phyloP scores from a whole-genome alignment of 1,139 yeast genomes.

The Geotrichum australiense region DNA sequence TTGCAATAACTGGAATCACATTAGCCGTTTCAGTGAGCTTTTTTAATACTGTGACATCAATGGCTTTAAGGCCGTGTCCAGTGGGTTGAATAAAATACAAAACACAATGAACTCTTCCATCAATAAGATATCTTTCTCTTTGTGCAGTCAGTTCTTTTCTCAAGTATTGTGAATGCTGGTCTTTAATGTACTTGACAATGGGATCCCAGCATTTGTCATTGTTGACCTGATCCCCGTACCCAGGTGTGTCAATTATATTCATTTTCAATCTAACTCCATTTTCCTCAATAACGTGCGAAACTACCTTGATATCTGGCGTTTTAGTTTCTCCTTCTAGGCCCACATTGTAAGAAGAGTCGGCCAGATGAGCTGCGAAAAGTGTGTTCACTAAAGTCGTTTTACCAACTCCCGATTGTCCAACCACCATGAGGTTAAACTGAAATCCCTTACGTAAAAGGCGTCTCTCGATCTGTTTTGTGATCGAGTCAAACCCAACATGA shows the following conservation, averaged over 20 bases:
- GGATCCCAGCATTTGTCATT: constrained; percentile 97
- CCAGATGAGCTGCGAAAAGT: constrained; percentile 74
- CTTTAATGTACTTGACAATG: constrained; percentile 87
- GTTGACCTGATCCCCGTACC: constrained; percentile 94
- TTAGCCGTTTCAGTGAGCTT: constrained; percentile 86
- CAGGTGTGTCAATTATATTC: constrained; percentile 93
- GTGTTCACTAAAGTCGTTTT: constrained; percentile 89
- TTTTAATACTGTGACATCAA: constrained; percentile 78
- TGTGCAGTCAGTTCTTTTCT: constrained; percentile 95
- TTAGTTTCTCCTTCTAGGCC: constrained; percentile 70
- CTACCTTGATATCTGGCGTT: constrained; percentile 80
- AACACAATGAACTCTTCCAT: constrained; percentile 93
- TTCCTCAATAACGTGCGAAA: constrained; percentile 64
- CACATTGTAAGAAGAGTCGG: constrained; percentile 58
- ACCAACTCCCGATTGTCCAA: constrained; percentile 90
- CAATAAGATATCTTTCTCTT: constrained; percentile 75
- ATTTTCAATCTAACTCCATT: constrained; percentile 80
- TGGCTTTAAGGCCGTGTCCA: constrained; percentile 66
- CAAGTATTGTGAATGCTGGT: constrained; percentile 88
- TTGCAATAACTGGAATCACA: constrained; percentile 93
- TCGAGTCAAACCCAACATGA: constrained; percentile 94
- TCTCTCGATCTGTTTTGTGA: constrained; percentile 91
- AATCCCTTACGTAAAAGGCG: constrained; percentile 88
- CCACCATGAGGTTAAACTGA: constrained; percentile 90
- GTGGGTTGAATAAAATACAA: constrained; percentile 88